These are phyloP conservation scores for Metschnikowia anglica DNA, from an alignment of 805 yeast genomes.

Conservation along the genomic window DNA sequence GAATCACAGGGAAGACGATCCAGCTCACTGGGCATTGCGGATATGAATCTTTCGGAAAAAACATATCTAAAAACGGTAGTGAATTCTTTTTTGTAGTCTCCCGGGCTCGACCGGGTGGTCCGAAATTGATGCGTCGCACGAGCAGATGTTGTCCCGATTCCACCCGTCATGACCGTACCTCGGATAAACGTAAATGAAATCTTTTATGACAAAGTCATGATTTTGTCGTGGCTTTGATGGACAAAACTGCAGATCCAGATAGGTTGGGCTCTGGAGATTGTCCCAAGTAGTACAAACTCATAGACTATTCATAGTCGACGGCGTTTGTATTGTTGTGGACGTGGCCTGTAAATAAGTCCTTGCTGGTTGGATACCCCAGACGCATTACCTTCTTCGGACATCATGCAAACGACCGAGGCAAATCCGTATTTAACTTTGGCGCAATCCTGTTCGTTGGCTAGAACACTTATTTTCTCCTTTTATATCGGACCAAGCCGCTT, in stretches of 20 bases:
- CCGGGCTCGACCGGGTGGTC: slow-evolving; percentile 10
- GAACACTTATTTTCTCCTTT: no score
- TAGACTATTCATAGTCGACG: background rate
- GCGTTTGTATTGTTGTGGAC: background rate
- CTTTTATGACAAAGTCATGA: background rate
- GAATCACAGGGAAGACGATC: background rate
- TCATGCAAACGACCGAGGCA: slow-evolving; percentile 19
- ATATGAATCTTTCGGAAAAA: no score
- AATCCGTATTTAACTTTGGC: slow-evolving; percentile 15
- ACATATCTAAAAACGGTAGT: no score
- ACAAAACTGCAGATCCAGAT: background rate
- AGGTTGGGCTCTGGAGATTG: background rate
- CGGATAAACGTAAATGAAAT: slow-evolving; percentile 4
- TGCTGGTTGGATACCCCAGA: slow-evolving; percentile 23
- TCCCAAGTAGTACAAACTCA: background rate
- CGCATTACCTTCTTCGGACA: slow-evolving; percentile 18
- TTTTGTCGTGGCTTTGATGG: background rate
- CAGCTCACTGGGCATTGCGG: no score
- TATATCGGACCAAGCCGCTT: no score
- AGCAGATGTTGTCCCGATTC: slow-evolving; percentile 5
- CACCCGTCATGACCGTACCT: slow-evolving; percentile 10
- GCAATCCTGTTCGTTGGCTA: slow-evolving; percentile 4
- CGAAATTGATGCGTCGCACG: slow-evolving; percentile 11
- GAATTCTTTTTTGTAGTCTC: background rate
- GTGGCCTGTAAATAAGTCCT: slow-evolving; percentile 7